These are phyloP conservation scores for Myxozyma kluyveri DNA, from an alignment of 805 yeast species.

Conservation along the genomic window DNA sequence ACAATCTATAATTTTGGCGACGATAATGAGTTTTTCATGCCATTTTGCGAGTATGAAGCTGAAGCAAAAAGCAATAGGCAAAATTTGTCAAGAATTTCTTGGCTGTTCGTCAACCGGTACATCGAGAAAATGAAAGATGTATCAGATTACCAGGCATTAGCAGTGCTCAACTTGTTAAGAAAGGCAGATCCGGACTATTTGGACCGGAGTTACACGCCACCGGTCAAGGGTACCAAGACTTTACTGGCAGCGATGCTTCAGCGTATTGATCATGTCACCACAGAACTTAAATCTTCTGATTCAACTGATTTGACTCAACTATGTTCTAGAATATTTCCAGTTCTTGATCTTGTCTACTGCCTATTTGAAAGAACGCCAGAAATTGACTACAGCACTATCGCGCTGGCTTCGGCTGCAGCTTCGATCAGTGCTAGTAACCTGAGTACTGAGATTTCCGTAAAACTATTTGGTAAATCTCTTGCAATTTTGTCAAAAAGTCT, in stretches of 20 bases:
- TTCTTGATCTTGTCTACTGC: slow-evolving; percentile 6
- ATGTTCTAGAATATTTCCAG: slow-evolving; percentile 4
- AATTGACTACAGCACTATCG: not conserved
- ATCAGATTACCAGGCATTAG: slow-evolving; percentile 9
- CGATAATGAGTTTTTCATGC: slow-evolving; percentile 9
- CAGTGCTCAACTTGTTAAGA: slow-evolving; percentile 6
- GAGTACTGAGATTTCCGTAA: not conserved
- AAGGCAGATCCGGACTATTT: slow-evolving; percentile 1
- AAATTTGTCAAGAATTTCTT: slow-evolving; percentile 4
- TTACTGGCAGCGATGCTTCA: not conserved
- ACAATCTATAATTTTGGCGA: slow-evolving; percentile 6
- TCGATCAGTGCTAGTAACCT: not conserved
- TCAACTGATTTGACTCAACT: not conserved
- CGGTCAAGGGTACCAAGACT: slow-evolving; percentile 8
- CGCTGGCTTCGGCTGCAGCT: not conserved
- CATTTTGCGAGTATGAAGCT: slow-evolving; percentile 14
- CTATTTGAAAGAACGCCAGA: slow-evolving; percentile 4
- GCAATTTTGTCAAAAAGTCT: slow-evolving; percentile 5
- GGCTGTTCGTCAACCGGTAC: slow-evolving; percentile 20
- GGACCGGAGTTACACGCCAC: not conserved
- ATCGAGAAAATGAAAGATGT: slow-evolving; percentile 6
- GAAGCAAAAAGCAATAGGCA: slow-evolving; percentile 2
- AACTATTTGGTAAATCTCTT: slow-evolving; percentile 8
- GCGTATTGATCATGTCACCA: not conserved
- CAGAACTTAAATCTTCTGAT: not conserved